Conservation (phyloP, 257 asterid genomes). For the Jacaranda mimosifolia region DNA sequence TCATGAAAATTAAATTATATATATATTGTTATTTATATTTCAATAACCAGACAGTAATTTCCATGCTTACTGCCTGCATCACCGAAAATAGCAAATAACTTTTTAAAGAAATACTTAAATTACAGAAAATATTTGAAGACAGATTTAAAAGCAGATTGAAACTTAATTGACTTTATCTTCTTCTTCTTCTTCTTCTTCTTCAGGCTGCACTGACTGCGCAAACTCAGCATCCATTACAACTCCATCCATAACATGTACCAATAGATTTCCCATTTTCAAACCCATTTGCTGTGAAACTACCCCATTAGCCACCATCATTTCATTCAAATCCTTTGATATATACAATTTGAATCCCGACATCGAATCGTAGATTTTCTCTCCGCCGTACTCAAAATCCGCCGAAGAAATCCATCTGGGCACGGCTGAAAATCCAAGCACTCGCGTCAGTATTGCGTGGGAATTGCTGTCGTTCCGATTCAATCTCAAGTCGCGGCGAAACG, state of each 20-base stretch:
- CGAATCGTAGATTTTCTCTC: constrained; percentile 63
- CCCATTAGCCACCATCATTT: constrained; percentile 61
- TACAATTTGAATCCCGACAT: constrained; percentile 64
- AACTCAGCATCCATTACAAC: constrained; percentile 74
- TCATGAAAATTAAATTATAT: too few relatives aligned
- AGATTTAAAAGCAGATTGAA: background rate
- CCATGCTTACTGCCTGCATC: too few relatives aligned
- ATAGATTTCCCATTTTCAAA: constrained; percentile 47
- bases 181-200: constrained; percentile 27
- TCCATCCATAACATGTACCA: constrained; percentile 64
- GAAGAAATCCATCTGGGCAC: constrained; percentile 62
- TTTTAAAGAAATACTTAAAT: background rate
- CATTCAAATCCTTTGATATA: constrained; percentile 56
- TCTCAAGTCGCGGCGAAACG: constrained; percentile 62
- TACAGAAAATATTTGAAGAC: background rate
- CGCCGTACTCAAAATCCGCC: constrained; percentile 49
- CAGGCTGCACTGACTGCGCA: constrained; percentile 53
- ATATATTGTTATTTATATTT: too few relatives aligned
- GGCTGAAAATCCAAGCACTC: constrained; percentile 74
- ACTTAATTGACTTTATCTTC: background rate
- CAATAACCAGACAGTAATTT: too few relatives aligned
- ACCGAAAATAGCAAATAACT: too few relatives aligned
- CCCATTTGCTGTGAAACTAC: constrained; percentile 54
- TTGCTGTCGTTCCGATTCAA: constrained; percentile 58
- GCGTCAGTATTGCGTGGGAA: constrained; percentile 68